Conservation (phyloP, 192 early-diverging fungal genomes). For the Hyaloraphidium curvatum region DNA sequence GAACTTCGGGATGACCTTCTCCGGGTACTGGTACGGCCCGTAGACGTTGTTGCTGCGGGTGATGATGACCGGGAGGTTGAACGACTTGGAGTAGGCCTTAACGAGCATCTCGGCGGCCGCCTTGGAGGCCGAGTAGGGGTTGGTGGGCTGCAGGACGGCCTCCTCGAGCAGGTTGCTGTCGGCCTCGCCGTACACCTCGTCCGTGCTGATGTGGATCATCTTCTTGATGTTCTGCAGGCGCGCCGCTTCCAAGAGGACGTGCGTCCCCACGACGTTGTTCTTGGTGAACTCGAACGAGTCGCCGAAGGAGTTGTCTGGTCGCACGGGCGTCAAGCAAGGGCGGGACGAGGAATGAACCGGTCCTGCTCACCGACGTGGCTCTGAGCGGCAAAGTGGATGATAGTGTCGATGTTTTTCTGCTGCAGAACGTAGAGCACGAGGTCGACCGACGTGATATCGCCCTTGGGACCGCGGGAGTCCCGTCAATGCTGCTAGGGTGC, state of each 20-base stretch:
- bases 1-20: slow-evolving; percentile 72
- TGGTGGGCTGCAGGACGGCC: slow-evolving; percentile 42
- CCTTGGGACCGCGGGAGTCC: too few relatives aligned
- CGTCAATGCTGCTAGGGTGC: too few relatives aligned
- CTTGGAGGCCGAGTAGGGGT: slow-evolving; percentile 72
- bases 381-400: slow-evolving; percentile 65
- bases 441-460: slow-evolving; percentile 43
- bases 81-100: slow-evolving; percentile 54
- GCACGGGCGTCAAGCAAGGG: neutral
- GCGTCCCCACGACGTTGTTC: slow-evolving; percentile 65
- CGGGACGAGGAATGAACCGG: too few relatives aligned
- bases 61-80: slow-evolving; percentile 55
- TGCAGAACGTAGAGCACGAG: slow-evolving; percentile 38
- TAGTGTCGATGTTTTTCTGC: slow-evolving; percentile 46
- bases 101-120: slow-evolving; percentile 64
- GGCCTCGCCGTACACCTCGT: slow-evolving; percentile 68
- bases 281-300: slow-evolving; percentile 59
- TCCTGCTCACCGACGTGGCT: slow-evolving; percentile 43
- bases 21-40: slow-evolving; percentile 63
- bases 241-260: slow-evolving; percentile 55
- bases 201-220: slow-evolving; percentile 62
- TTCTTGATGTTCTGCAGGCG: slow-evolving; percentile 24
- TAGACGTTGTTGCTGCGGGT: slow-evolving; percentile 65
- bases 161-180: slow-evolving; percentile 34
- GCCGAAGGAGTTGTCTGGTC: slow-evolving; percentile 55